A percentile compares a stretch with the other conserved stretches of the same genome.
Evolutionary conservation across 2,329 filamentous ascomycete species (phyloP).

Genomic region (Exserohilum rostratum): DNA sequence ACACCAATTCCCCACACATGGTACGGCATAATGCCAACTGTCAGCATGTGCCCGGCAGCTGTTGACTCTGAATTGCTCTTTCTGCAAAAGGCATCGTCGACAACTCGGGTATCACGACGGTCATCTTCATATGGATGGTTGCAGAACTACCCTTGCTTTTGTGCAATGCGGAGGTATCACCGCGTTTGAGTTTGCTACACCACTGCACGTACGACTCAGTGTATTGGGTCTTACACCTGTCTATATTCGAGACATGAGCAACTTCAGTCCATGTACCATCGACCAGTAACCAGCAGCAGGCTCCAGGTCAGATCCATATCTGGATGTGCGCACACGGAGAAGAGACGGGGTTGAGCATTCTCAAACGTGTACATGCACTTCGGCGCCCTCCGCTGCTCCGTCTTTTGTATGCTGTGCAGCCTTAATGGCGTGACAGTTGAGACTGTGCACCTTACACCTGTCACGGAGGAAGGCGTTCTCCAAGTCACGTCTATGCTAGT

Average conservation of each 20-base stretch:
- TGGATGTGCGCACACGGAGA: constrained; percentile 4
- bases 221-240: neutral
- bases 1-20: constrained; percentile 34
- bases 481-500: neutral
- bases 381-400: neutral
- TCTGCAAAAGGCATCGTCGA: constrained; percentile 12
- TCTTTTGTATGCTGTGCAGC: constrained; percentile 1
- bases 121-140: constrained; percentile 9
- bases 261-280: constrained; percentile 18
- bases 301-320: constrained; percentile 4
- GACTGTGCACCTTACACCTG: constrained; percentile 1
- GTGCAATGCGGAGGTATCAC: constrained; percentile 14
- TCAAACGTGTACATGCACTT: constrained; percentile 14
- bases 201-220: constrained; percentile 11
- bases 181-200: constrained; percentile 16
- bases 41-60: constrained; percentile 28
- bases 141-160: constrained; percentile 10
- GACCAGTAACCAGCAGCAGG: constrained; percentile 7
- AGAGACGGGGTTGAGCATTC: constrained; percentile 13
- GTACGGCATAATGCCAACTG: constrained; percentile 33
- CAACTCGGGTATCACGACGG: constrained; percentile 10
- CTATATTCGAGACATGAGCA: constrained; percentile 5
- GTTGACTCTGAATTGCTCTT: constrained; percentile 14
- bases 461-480: neutral
- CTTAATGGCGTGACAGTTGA: constrained; percentile 7